A percentile compares a stretch with the other conserved stretches of the same genome.
Conservation (phyloP, 345 rosid species). For the Syzygium oleosum region DNA sequence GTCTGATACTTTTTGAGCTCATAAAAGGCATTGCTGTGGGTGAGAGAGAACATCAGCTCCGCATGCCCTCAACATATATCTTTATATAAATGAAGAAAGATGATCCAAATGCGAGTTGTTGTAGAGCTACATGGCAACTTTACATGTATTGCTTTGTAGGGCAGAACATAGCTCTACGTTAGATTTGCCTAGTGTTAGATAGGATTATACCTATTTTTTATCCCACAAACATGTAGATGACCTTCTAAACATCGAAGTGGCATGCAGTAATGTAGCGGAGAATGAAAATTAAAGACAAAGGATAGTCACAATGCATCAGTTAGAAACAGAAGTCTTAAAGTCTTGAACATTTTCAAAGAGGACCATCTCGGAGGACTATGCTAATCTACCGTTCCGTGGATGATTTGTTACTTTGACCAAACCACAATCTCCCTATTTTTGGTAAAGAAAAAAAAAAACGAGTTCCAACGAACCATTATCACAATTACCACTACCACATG, state of each 20-base stretch:
- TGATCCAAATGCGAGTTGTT: background rate
- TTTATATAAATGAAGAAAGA: background rate
- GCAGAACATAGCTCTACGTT: background rate
- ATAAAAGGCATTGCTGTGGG: constrained; percentile 63
- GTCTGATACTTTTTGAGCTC: constrained; percentile 76
- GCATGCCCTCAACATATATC: background rate
- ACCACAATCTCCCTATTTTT: background rate
- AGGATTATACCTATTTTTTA: too few relatives aligned
- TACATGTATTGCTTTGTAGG: background rate
- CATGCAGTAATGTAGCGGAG: background rate
- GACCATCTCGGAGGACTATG: background rate
- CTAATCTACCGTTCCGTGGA: background rate
- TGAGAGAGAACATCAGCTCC: background rate
- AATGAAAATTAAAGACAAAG: background rate
- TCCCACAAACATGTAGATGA: background rate
- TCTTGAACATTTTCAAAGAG: background rate
- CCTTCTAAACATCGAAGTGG: background rate
- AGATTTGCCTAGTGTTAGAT: background rate
- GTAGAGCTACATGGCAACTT: background rate
- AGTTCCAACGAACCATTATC: background rate
- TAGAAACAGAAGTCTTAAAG: background rate
- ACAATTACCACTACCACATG: background rate
- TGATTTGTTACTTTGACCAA: background rate
- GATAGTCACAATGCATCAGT: background rate
- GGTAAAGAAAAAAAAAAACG: background rate